Base-by-base conservation (phyloP, 2,329 filamentous ascomycete genomes). In the Ceratocystis cacaofunesta region DNA sequence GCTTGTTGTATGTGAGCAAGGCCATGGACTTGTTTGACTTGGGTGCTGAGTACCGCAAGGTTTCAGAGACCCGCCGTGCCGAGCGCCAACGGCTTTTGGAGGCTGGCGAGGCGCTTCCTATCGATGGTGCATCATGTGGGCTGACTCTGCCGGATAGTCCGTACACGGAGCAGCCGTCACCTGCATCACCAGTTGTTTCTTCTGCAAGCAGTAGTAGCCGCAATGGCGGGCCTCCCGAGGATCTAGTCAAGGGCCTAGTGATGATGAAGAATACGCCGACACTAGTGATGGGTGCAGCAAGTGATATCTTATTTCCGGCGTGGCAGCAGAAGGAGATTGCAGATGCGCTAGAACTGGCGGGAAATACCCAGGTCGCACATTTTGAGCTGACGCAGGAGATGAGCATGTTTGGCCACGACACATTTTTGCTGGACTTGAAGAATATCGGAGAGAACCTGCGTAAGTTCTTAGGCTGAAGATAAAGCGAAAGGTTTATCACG, bases 1-100 rank as follows among this genome's bases (percentile, higher is more conserved):
- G 91, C 72, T 78, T 97, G 48, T 79, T 99, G 1, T 99, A 99
- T 74, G 90, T 99, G 66, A 95, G 90, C 74, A 99, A 99, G 76
- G 94, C 94, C 4, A 99, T 99, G 94, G 94, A 99, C 73, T 80
- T 99, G 12, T 99, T 99, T 74, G 94, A 99, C 71, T 82, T 99
- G 0, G 91, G 94, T 28, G 78, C 79, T 61, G 81, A 84, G 50
- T 85, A 87, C 72, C 89, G 92, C 72, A 75, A 78, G 2, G 83
- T 81, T 22, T 84, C 88, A 1, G 78, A 78, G 22, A 72, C 78
- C 41, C 82, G 90, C 32, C 80, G 92, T 17, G 78, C 80, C 15
- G 79, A 83, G 65, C 85, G 87, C 61, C 77, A 81, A 68, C 75
- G 78, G 57, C 82, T 82, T 62, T 76, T 92, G 1, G 78, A 82